Percentiles rank a stretch among this genome's conserved stretches.
These are phyloP conservation scores for Pythium myriotylum DNA, from an alignment of 352 stramenopile genomes.

Conservation along the genomic window DNA sequence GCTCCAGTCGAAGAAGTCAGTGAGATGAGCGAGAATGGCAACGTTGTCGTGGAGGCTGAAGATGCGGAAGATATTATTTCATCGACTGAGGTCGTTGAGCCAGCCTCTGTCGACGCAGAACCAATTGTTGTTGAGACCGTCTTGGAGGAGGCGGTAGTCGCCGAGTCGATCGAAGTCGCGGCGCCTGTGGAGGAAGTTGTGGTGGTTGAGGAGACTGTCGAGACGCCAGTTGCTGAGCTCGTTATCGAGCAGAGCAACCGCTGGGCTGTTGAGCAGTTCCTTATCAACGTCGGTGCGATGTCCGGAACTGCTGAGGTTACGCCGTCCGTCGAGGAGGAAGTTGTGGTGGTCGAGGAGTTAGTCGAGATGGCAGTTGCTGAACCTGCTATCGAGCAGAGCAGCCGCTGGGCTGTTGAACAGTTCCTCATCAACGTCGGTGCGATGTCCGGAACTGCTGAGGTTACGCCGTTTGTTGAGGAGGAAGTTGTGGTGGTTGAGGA, in stretches of 20 bases:
- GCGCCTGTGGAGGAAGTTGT: not conserved
- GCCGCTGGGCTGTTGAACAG: slow-evolving; percentile 15
- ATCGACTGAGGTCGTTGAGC: no score
- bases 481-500: not conserved
- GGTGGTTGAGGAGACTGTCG: not conserved
- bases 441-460: slow-evolving; percentile 10
- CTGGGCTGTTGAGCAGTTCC: slow-evolving; percentile 18
- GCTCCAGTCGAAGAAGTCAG: no score
- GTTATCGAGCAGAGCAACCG: slow-evolving; percentile 5
- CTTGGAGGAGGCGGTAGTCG: no score
- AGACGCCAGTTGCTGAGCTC: not conserved
- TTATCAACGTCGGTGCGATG: slow-evolving; percentile 13
- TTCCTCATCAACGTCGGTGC: slow-evolving; percentile 16
- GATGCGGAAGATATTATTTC: no score
- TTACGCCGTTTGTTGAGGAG: not conserved
- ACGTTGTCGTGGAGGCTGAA: no score
- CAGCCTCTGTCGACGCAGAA: no score
- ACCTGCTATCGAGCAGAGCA: not conserved
- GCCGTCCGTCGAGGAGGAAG: not conserved
- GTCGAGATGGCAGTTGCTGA: not conserved
- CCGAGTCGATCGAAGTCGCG: no score
- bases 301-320: slow-evolving; percentile 11
- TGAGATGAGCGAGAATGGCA: no score
- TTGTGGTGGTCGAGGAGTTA: not conserved
- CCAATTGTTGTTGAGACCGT: no score